Evolutionary conservation across 495 filamentous ascomycete species (phyloP).

Genomic region (Penicillium chermesinum): DNA sequence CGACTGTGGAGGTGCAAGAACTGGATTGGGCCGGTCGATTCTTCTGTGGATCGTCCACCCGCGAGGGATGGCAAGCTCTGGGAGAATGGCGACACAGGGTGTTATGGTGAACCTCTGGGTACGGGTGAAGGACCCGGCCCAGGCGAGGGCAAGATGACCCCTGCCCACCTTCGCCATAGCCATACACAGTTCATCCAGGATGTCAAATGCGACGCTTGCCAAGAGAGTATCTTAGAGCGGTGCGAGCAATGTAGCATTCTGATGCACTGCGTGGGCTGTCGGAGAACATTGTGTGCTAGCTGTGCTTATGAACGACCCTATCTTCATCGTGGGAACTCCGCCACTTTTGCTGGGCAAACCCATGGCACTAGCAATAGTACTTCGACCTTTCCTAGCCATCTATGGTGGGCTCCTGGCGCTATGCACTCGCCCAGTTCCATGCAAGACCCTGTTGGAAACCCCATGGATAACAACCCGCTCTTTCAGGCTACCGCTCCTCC

Average conservation of each 20-base stretch:
- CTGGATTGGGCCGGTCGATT: constrained; percentile 46
- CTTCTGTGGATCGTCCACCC: constrained; percentile 7
- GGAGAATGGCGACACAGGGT: constrained; percentile 53
- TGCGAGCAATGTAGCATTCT: constrained; percentile 60
- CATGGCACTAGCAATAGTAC: not conserved
- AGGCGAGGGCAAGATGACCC: constrained; percentile 52
- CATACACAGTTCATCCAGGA: constrained; percentile 50
- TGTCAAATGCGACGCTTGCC: constrained; percentile 52
- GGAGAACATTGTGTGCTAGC: constrained; percentile 56
- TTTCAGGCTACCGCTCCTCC: constrained; percentile 21
- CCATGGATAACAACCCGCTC: constrained; percentile 21
- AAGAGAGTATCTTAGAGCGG: constrained; percentile 47
- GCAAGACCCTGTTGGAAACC: constrained; percentile 40
- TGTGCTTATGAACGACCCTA: constrained; percentile 56
- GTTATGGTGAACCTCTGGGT: constrained; percentile 52
- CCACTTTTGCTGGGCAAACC: constrained; percentile 8
- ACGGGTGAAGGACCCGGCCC: constrained; percentile 33
- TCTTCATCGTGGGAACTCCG: constrained; percentile 26
- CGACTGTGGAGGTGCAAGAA: constrained; percentile 57
- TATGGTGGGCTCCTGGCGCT: constrained; percentile 57
- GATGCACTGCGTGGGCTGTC: constrained; percentile 61
- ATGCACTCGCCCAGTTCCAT: constrained; percentile 52
- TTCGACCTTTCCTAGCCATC: constrained; percentile 17
- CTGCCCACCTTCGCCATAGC: constrained; percentile 51
- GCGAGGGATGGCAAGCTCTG: constrained; percentile 48